Evolutionary conservation across 345 rosid species (phyloP).

Genomic region (Hibiscus trionum): DNA sequence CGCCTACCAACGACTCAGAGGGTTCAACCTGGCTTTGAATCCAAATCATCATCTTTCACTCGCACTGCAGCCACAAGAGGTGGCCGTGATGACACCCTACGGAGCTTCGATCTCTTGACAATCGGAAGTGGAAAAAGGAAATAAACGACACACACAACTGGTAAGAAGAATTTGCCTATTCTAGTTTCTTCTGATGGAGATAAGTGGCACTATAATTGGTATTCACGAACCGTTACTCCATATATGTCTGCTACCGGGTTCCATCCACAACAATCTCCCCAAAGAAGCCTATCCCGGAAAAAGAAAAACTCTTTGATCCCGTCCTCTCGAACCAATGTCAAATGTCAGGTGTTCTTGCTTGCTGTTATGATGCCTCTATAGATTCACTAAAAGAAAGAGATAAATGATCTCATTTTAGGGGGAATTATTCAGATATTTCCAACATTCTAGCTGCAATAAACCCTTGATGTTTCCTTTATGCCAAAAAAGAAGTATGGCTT

Average conservation of each 20-base stretch:
- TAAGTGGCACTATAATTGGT: neutral
- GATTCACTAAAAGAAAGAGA: neutral
- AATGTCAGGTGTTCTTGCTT: neutral
- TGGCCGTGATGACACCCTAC: slow-evolving; percentile 57
- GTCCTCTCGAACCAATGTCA: neutral
- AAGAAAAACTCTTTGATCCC: neutral
- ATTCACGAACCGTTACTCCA: neutral
- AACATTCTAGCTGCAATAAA: slow-evolving; percentile 2
- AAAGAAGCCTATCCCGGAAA: neutral
- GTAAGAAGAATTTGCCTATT: slow-evolving; percentile 8
- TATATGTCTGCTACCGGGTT: neutral
- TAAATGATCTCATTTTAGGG: neutral
- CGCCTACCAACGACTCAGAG: slow-evolving; percentile 58
- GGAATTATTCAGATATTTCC: slow-evolving; percentile 1
- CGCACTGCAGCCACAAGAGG: slow-evolving; percentile 46
- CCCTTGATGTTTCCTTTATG: too few relatives aligned
- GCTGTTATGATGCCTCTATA: neutral
- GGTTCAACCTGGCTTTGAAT: slow-evolving; percentile 55
- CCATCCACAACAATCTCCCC: neutral
- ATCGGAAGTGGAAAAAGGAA: slow-evolving; percentile 52
- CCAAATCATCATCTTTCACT: slow-evolving; percentile 49
- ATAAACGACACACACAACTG: slow-evolving; percentile 17
- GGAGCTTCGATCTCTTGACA: slow-evolving; percentile 74
- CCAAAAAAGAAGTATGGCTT: too few relatives aligned
- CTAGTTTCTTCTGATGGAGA: neutral